phyloP scores from a whole-genome alignment of 2,329 filamentous ascomycete genomes.

The Ophiostoma sp. region DNA sequence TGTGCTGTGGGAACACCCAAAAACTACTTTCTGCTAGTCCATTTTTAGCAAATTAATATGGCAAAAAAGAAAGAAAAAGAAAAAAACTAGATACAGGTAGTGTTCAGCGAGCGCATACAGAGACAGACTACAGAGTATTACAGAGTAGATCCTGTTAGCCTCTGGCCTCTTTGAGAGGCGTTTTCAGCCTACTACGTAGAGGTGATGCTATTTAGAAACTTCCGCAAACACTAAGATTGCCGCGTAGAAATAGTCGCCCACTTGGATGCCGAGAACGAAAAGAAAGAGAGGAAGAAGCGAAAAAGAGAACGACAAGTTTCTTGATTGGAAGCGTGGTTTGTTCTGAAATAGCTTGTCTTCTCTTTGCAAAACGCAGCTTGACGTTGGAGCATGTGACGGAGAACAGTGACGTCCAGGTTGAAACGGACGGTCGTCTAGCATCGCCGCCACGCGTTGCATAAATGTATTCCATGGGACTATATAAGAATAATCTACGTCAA shows the following conservation, averaged over 20 bases:
- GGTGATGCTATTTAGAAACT: constrained; percentile 6
- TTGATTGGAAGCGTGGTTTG: no score
- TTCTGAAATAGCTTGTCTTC: no score
- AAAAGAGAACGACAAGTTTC: background rate
- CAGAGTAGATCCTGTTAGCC: no score
- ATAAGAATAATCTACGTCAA: background rate
- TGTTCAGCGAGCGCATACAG: no score
- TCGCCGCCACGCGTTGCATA: background rate
- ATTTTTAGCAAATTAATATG: constrained; percentile 5
- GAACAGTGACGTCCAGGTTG: background rate
- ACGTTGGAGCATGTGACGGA: background rate
- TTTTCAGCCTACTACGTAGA: background rate
- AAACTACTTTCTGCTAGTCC: constrained; percentile 9
- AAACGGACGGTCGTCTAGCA: background rate
- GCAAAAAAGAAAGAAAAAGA: constrained; percentile 8
- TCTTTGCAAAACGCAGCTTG: background rate
- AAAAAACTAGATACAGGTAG: constrained; percentile 3
- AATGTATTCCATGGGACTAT: background rate
- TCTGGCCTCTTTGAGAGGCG: background rate
- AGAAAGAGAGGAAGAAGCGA: background rate
- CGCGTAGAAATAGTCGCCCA: constrained; percentile 4
- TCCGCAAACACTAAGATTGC: background rate
- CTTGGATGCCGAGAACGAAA: background rate
- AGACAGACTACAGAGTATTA: no score
- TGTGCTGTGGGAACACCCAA: background rate